A percentile compares a stretch with the other conserved stretches of the same genome.
phyloP scores from a whole-genome alignment of 2,329 filamentous ascomycete genomes.

The Aspergillus neoniger region DNA sequence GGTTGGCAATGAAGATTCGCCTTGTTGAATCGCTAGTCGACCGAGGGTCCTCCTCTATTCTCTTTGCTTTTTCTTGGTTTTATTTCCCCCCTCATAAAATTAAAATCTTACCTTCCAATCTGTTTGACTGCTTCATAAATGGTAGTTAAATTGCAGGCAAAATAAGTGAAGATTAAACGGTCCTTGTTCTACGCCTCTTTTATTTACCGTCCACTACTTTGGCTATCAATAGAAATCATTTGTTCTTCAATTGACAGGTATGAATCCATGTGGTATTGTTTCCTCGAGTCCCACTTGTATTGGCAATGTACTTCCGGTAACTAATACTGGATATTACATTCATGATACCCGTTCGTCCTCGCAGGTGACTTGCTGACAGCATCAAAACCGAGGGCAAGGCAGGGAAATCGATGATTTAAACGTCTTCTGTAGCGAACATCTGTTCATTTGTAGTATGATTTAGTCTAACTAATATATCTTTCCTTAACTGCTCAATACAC shows the following conservation, averaged over 20 bases:
- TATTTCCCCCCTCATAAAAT: not conserved
- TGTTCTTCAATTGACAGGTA: conserved; percentile 4
- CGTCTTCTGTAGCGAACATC: not conserved
- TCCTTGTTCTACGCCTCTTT: not conserved
- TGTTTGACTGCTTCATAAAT: not conserved
- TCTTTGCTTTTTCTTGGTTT: not conserved
- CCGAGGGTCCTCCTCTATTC: conserved; percentile 12
- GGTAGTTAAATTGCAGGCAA: too few relatives aligned
- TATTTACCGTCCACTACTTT: not conserved
- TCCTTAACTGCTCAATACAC: too few relatives aligned
- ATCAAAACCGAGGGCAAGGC: not conserved
- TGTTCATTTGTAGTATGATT: not conserved
- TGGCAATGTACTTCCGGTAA: not conserved
- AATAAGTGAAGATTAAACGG: too few relatives aligned
- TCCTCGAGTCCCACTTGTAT: conserved; percentile 8
- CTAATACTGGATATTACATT: not conserved
- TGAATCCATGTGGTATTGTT: conserved; percentile 6
- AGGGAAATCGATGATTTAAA: not conserved
- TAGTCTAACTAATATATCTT: too few relatives aligned
- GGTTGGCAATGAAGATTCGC: conserved; percentile 18
- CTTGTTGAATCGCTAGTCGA: conserved; percentile 22
- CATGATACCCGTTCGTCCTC: not conserved
- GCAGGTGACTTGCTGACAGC: not conserved
- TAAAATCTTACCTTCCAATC: not conserved
- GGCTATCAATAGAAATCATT: not conserved